Base-by-base conservation (phyloP, 441 rosid species). In the Pelargonium fulgidum region DNA sequence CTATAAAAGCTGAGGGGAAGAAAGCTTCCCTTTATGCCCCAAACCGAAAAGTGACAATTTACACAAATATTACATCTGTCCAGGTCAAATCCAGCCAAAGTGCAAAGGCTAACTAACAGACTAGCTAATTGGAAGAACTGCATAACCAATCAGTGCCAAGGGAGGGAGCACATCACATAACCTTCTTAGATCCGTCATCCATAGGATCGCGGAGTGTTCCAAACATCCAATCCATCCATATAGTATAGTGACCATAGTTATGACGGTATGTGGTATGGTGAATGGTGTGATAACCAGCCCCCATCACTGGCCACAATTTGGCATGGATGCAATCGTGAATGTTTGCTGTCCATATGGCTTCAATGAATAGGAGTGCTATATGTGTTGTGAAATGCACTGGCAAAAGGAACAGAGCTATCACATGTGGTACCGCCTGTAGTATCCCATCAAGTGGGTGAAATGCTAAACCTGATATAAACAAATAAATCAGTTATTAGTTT, bases 151-250 rank as follows among this genome's bases (percentile, higher is more conserved):
- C 36, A 29, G 36, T 3, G 36, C 4, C 36, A 3, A 0, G 36
- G 0, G 36, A 29, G 36, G 36, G 36, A 29, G 36, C 36, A 36
- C 8, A 54, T 84, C 77, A 92, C 70, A 70, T 79, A 65, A 47
- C 71, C 80, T 90, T 92, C 76, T 78, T 80, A 45, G 61, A 70
- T 14, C 73, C 89, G 7, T 50, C 58, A 4, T 83, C 87, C 45
- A 67, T 70, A 33, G 98, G 98, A 29, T 89, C 91, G 0, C 76
- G 81, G 61, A 93, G 94, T 33, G 97, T 87, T 36, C 94, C 97
- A 13, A 82, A 85, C 96, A 93, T 84, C 97, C 97, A 91, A 73
- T 93, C 98, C 98, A 93, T 91, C 94, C 96, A 87, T 68, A 93
- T 83, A 9, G 98, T 93, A 59, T 87, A 93, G 68, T 93, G 98